These are phyloP conservation scores for Phellopilus nigrolimitatus DNA, from an alignment of 1,284 basidiomycete species.

Conservation along the genomic window DNA sequence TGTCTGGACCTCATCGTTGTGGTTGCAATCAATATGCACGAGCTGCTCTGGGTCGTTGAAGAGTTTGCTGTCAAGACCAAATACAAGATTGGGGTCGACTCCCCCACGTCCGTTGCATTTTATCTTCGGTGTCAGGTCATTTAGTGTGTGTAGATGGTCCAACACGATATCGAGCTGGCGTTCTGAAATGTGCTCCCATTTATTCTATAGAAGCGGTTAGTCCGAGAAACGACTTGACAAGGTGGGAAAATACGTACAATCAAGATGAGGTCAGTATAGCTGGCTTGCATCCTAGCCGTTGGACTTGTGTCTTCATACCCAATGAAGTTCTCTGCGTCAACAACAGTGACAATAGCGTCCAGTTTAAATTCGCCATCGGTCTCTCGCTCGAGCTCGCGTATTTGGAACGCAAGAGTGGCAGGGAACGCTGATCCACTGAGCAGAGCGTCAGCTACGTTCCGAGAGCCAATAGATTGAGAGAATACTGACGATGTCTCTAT, in stretches of 20 bases:
- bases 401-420: constrained; percentile 87
- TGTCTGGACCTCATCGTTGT: constrained; percentile 83
- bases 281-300: constrained; percentile 89
- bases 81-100: constrained; percentile 72
- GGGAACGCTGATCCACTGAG: constrained; percentile 81
- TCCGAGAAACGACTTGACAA: constrained; percentile 11
- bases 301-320: constrained; percentile 89
- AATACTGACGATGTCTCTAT: constrained; percentile 82
- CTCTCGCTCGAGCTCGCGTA: constrained; percentile 78
- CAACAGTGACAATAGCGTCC: constrained; percentile 84
- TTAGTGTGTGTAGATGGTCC: constrained; percentile 84
- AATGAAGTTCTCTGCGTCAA: constrained; percentile 85
- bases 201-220: constrained; percentile 49
- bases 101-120: constrained; percentile 59
- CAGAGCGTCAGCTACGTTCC: constrained; percentile 13
- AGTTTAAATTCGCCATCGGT: constrained; percentile 73
- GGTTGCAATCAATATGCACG: constrained; percentile 29
- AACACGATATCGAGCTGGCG: constrained; percentile 74
- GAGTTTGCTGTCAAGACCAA: constrained; percentile 78
- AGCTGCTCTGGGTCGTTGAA: constrained; percentile 39
- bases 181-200: constrained; percentile 81
- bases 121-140: constrained; percentile 83
- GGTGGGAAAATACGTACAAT: constrained; percentile 48
- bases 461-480: neutral
- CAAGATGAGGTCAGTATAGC: constrained; percentile 85